Base-by-base conservation (phyloP, 306 rosid species). In the Sophora flavescens region DNA sequence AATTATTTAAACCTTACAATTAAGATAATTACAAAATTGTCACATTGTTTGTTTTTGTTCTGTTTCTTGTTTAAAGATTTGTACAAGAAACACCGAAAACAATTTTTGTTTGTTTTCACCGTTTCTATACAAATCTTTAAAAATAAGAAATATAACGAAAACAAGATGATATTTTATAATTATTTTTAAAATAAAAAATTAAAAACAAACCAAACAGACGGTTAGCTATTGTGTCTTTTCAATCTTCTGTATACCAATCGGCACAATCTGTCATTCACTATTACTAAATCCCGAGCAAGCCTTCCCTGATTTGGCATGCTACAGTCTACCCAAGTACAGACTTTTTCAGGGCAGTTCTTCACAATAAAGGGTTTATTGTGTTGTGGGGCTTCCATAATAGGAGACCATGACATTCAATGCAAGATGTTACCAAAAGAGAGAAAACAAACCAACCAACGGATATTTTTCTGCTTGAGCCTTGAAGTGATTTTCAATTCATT, bases 281-380 rank as follows among this genome's bases (percentile, higher is more conserved):
- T 9, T 10, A 48, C 65, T 44, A 10, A 77, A 10, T 14, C 16
- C 65, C 52, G 10, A 77, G 14, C 60, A 77, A 45, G 39, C 57
- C 70, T 47, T 72, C 64, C 80, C 68, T 26, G 10, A 63, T 75
- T 33, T 80, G 47, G 82, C 4, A 22, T 17, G 57, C 39, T 58
- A 30, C 57, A 15, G 57, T 51, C 18, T 0, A n/a, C 4, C 8
- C 9, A 39, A 39, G 44, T 39, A 39, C 57, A 9, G 38, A 36
- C 13, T 39, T 11, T 12, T 33, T 61, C 45, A 32, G 17, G 17
- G 22, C 13, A 9, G 41, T 38, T 16, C 26, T 2, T 63, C 10
- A 32, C 45, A n/a, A 68, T n/a, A 75, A 51, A 42, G 6, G 10
- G 41, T 13, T 76, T n/a, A n/a, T n/a, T n/a, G n/a, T n/a, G 2